Percentiles rank a stretch among this genome's conserved stretches.
phyloP scores from a whole-genome alignment of 768 basidiomycete species.

The Lactifluus echinatus region DNA sequence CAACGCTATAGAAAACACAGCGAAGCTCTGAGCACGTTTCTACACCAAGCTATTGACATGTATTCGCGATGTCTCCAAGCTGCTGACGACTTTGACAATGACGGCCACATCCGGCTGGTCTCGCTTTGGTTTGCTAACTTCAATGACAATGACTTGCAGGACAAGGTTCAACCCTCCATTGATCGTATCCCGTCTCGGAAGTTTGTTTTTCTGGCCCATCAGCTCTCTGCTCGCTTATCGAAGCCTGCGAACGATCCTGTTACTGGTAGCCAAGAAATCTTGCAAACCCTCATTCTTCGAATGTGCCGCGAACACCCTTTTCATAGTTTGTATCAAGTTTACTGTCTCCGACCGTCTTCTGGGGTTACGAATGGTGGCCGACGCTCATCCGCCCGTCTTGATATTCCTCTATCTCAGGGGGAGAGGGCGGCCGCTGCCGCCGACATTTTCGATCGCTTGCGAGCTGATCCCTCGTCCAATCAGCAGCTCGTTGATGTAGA shows the following conservation, averaged over 20 bases:
- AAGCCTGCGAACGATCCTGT: constrained; percentile 28
- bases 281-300: constrained; percentile 56
- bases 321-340: constrained; percentile 86
- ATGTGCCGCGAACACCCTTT: constrained; percentile 91
- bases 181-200: constrained; percentile 72
- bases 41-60: constrained; percentile 74
- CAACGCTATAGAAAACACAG: constrained; percentile 34
- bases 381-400: constrained; percentile 41
- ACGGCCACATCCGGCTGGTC: constrained; percentile 69
- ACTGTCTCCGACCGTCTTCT: constrained; percentile 47
- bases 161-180: constrained; percentile 38
- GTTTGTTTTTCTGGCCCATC: constrained; percentile 86
- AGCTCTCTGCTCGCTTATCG: constrained; percentile 84
- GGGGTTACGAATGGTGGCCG: constrained; percentile 23
- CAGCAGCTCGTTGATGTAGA: constrained; percentile 46
- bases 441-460: constrained; percentile 49
- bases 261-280: constrained; percentile 42
- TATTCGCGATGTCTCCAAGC: constrained; percentile 66
- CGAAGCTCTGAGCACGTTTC: constrained; percentile 47
- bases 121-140: constrained; percentile 93
- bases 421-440: constrained; percentile 60
- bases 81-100: constrained; percentile 68
- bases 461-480: constrained; percentile 32
- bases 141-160: constrained; percentile 43
- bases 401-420: constrained; percentile 36